phyloP scores from a whole-genome alignment of 1,284 basidiomycete genomes.

The Apiotrichum gracile region DNA sequence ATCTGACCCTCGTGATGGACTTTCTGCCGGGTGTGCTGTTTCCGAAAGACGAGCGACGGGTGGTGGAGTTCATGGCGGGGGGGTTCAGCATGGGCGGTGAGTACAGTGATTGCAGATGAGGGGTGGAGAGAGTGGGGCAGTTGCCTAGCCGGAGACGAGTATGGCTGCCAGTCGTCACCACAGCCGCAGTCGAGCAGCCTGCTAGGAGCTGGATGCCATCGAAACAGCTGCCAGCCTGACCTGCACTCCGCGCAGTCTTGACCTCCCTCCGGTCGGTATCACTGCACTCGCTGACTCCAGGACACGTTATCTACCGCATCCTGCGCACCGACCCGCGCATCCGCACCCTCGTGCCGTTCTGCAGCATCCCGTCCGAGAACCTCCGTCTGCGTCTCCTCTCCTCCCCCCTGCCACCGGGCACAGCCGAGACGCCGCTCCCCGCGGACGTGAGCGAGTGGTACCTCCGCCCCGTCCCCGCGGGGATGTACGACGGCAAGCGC shows the following conservation, averaged over 20 bases:
- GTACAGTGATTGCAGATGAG: too few species aligned
- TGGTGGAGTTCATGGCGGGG: constrained; percentile 58
- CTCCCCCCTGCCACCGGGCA: constrained; percentile 16
- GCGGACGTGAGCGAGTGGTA: constrained; percentile 27
- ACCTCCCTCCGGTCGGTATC: too few species aligned
- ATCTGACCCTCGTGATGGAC: constrained; percentile 71
- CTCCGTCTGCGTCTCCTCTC: constrained; percentile 52
- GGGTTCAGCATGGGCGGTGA: constrained; percentile 49
- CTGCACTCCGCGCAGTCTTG: too few species aligned
- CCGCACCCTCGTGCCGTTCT: constrained; percentile 62
- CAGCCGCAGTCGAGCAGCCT: too few species aligned
- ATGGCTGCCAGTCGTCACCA: too few species aligned
- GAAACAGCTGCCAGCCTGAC: too few species aligned
- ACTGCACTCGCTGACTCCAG: too few species aligned
- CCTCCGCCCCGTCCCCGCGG: constrained; percentile 40
- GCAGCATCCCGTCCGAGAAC: constrained; percentile 69
- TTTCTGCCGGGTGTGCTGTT: constrained; percentile 67
- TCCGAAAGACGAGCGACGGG: constrained; percentile 56
- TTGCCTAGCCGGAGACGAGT: too few species aligned
- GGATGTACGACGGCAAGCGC: constrained; percentile 60
- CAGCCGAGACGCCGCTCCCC: background rate
- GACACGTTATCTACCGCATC: constrained; percentile 10
- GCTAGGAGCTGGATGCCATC: too few species aligned
- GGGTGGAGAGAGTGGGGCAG: too few species aligned
- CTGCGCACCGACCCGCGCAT: constrained; percentile 56